A percentile compares a stretch with the other conserved stretches of the same genome.
phyloP scores from a whole-genome alignment of 1,284 basidiomycete species.

The Peniophora sp. region DNA sequence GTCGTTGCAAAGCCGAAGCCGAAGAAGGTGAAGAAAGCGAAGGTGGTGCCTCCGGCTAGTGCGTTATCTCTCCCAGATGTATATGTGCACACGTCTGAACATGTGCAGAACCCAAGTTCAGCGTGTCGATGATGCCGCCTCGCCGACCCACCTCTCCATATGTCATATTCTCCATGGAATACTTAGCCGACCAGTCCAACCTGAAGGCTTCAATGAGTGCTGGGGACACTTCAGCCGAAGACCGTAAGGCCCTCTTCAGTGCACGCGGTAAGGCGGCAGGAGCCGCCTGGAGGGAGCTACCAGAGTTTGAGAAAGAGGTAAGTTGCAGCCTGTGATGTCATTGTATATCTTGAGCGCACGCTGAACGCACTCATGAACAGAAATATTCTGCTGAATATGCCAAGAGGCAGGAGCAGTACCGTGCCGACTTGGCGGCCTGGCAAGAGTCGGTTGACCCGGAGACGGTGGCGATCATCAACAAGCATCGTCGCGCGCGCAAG shows the following conservation, averaged over 20 bases:
- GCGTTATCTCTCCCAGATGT: not conserved
- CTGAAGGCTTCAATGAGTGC: too few relatives aligned
- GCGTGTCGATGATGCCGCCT: too few relatives aligned
- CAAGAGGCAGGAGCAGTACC: not conserved
- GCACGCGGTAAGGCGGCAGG: too few relatives aligned
- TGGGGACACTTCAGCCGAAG: too few relatives aligned
- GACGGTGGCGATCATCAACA: not conserved
- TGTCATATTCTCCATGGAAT: too few relatives aligned
- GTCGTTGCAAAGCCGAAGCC: not conserved
- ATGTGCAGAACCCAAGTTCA: not conserved
- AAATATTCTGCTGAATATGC: not conserved
- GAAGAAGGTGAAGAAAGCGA: not conserved
- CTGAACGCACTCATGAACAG: not conserved
- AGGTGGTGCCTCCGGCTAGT: not conserved
- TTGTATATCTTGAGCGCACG: not conserved
- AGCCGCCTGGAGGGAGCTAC: not conserved
- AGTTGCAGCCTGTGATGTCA: too few relatives aligned
- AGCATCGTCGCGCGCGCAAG: not conserved
- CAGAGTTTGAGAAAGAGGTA: not conserved
- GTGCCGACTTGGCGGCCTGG: not conserved
- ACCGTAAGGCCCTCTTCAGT: too few relatives aligned
- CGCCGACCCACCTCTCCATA: too few relatives aligned
- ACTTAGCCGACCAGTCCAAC: too few relatives aligned
- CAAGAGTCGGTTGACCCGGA: not conserved
- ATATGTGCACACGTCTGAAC: not conserved